Evolutionary conservation across 768 basidiomycete genomes (phyloP), one percentile per base, ranked within the genome.

Genomic region (Dentipellis sp.): DNA sequence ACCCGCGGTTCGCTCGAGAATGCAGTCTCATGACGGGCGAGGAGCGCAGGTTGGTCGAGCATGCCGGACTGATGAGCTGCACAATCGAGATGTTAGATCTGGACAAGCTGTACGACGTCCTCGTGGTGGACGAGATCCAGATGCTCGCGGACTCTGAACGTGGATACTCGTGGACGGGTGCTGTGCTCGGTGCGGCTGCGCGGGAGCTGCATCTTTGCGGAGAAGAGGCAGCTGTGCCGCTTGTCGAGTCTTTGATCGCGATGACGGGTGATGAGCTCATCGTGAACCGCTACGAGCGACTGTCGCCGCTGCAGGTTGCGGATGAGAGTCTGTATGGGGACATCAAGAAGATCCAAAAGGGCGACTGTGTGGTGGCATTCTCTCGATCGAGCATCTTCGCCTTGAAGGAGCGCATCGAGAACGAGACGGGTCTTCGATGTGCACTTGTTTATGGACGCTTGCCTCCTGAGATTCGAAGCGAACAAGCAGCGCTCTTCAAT

Each of bases 101-200:
- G 10, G 58, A 60, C 2, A 59, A 50, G 16, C 57, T 58, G 3
- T 74, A 72, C 54, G 91, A 95, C 52, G 92, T 98, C 21, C 94
- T 84, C 0, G 94, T 99, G 48, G 76, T 99, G 47, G 97, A 97
- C 68, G 95, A 98, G 73, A 97, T 99, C 50, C 97, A 98, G 73
- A 88, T 98, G 88, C 81, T 98, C 16, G 80, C 80, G 0, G 92
- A 97, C 67, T 69, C 75, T 0, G 73, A 82, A 3, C 83, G 97
- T 14, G 95, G 97, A 0, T 74, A 71, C 22, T 82, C 82, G 0
- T 99, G 97, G 95, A 88, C 89, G 9, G 65, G 67, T 11, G 94
- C 93, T 0, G 78, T 99, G 1, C 69, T 97, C 17, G 89, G 91
- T 2, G 50, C 86, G 1, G 70, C 76, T 54, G 93, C 94, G 2